Base-by-base conservation (phyloP, 2,329 filamentous ascomycete genomes). In the Monilinia aucupariae region DNA sequence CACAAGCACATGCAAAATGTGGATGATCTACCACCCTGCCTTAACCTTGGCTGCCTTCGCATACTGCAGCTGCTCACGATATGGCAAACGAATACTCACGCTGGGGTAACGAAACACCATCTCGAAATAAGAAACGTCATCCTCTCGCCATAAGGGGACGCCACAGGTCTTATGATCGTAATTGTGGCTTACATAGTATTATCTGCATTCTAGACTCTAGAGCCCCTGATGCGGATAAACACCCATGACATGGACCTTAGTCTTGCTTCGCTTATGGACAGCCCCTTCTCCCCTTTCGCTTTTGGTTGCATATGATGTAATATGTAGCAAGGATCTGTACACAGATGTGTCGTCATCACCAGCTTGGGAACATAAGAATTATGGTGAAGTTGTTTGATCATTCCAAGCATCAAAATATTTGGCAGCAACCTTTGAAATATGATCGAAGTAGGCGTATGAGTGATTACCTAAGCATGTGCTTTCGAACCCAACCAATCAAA, bases 171-270 rank as follows among this genome's bases (percentile, higher is more conserved):
- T 41, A 47, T 56, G 41, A 47, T 56, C 54, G 25, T 25, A 20
- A 25, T 34, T 45, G 54, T 56, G 54, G 41, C n/a, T n/a, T n/a
- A n/a, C n/a, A n/a, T n/a, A n/a, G n/a, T n/a, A n/a, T n/a, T n/a
- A n/a, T n/a, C n/a, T n/a, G n/a, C n/a, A n/a, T n/a, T n/a, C 54
- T 56, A 34, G 45, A 25, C 32, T 47, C 54, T 56, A 34, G 20
- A 47, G 39, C 53, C 53, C 34, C 41, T 9, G 32, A 47, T 56
- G n/a, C n/a, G n/a, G n/a, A n/a, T n/a, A n/a, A n/a, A n/a, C n/a
- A n/a, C n/a, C n/a, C n/a, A n/a, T n/a, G n/a, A n/a, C n/a, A n/a
- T n/a, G n/a, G n/a, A n/a, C n/a, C n/a, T n/a, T n/a, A n/a, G n/a
- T n/a, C n/a, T n/a, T n/a, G n/a, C n/a, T 43, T 43, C 39, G 27